A percentile compares a stretch with the other conserved stretches of the same genome.
phyloP scores from a whole-genome alignment of 2,329 filamentous ascomycete genomes.

The Xylaria sp. region DNA sequence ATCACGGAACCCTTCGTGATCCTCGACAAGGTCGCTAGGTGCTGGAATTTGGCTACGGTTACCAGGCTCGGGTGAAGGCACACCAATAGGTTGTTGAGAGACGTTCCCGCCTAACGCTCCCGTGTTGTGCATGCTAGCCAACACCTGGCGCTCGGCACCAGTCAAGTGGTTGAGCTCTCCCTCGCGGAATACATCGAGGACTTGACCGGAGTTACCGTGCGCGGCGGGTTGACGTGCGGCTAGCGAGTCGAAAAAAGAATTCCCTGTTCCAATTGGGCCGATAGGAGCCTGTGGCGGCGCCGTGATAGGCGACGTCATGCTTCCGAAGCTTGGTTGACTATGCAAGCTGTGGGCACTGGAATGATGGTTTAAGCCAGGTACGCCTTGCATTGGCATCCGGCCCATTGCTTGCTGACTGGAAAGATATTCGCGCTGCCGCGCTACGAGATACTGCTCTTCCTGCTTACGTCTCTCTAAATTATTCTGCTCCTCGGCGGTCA shows the following conservation, averaged over 20 bases:
- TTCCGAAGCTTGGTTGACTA: conserved; percentile 95
- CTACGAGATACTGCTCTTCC: conserved; percentile 97
- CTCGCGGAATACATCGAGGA: conserved; percentile 68
- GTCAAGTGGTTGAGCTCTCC: conserved; percentile 78
- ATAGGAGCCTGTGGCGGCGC: conserved; percentile 64
- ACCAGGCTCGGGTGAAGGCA: conserved; percentile 51
- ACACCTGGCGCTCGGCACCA: conserved; percentile 62
- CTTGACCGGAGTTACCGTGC: conserved; percentile 57
- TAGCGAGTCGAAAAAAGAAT: conserved; percentile 75
- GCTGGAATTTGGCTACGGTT: conserved; percentile 61
- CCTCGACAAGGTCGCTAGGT: conserved; percentile 62
- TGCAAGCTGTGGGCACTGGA: conserved; percentile 95
- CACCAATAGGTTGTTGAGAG: conserved; percentile 54
- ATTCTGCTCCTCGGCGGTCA: conserved; percentile 98
- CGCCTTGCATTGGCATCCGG: conserved; percentile 74
- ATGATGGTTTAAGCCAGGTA: conserved; percentile 80
- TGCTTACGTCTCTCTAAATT: conserved; percentile 96
- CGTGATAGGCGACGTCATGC: conserved; percentile 86
- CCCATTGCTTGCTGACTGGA: conserved; percentile 84
- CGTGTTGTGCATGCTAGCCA: conserved; percentile 55
- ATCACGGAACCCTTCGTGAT: conserved; percentile 71
- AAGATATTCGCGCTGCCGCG: conserved; percentile 92
- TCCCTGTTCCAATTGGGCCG: conserved; percentile 67
- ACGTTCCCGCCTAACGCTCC: conserved; percentile 48
- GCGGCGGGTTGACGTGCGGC: conserved; percentile 55